Conservation (phyloP, 108 stramenopile genomes). For the Aureococcus anophagefferens region DNA sequence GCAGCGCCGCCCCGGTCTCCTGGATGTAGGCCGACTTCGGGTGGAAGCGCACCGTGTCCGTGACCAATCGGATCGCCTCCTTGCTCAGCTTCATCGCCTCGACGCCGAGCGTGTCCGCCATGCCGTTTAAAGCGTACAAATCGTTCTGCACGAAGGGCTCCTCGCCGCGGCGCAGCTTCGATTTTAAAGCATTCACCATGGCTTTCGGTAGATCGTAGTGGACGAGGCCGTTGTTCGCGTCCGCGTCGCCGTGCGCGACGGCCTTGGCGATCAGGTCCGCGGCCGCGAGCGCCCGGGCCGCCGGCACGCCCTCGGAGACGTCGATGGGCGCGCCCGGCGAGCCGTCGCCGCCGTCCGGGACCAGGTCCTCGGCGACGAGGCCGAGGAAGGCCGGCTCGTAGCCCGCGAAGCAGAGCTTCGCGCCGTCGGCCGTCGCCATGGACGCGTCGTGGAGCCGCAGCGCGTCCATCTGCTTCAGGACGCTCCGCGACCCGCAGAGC, state of each 20-base stretch:
- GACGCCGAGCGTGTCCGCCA: constrained; percentile 16
- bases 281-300: too few species aligned
- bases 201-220: not conserved
- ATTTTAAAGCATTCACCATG: not conserved
- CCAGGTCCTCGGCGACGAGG: not conserved
- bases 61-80: constrained; percentile 11
- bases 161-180: not conserved
- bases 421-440: not conserved
- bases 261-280: not conserved
- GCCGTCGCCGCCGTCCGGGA: too few species aligned
- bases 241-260: not conserved
- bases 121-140: not conserved
- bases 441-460: not conserved
- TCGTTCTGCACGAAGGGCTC: constrained; percentile 20
- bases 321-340: too few species aligned
- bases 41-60: not conserved
- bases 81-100: constrained; percentile 3
- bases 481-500: not conserved
- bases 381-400: not conserved
- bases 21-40: constrained; percentile 2
- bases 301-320: too few species aligned
- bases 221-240: not conserved
- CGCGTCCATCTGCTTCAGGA: not conserved
- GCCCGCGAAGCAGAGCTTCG: not conserved
- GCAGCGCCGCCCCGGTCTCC: not conserved